phyloP scores from a whole-genome alignment of 805 yeast genomes.

The Lachancea thermotolerans region DNA sequence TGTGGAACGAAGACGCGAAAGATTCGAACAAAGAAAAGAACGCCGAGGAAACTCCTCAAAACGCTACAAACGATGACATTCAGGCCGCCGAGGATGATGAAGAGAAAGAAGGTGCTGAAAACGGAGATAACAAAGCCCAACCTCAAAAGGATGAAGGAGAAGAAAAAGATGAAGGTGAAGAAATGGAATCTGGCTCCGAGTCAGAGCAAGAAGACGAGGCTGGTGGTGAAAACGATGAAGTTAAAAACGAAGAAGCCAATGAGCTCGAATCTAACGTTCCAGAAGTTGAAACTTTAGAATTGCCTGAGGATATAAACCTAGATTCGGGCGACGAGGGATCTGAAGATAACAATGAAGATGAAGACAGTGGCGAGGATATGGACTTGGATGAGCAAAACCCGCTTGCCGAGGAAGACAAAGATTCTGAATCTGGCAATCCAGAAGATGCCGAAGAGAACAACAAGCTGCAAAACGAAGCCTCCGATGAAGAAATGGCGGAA shows the following conservation, averaged over 20 bases:
- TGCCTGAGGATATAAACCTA: slow-evolving; percentile 87
- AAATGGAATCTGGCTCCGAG: slow-evolving; percentile 42
- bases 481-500: slow-evolving; percentile 15
- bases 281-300: slow-evolving; percentile 77
- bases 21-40: slow-evolving; percentile 77
- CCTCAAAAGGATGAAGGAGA: slow-evolving; percentile 27
- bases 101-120: slow-evolving; percentile 26
- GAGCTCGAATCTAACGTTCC: slow-evolving; percentile 70
- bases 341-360: slow-evolving; percentile 36
- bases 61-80: slow-evolving; percentile 41
- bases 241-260: slow-evolving; percentile 54
- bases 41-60: slow-evolving; percentile 60
- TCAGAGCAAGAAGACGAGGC: slow-evolving; percentile 62
- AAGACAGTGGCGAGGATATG: slow-evolving; percentile 33
- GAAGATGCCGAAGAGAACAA: slow-evolving; percentile 23
- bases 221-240: slow-evolving; percentile 78
- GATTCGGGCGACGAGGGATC: slow-evolving; percentile 62
- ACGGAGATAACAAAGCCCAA: slow-evolving; percentile 28
- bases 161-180: slow-evolving; percentile 33
- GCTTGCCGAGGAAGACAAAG: slow-evolving; percentile 16
- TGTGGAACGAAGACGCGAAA: slow-evolving; percentile 93
- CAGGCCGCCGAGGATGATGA: slow-evolving; percentile 36
- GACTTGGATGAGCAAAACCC: slow-evolving; percentile 33
- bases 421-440: slow-evolving; percentile 15
- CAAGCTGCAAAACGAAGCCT: slow-evolving; percentile 24